Evolutionary conservation across 2,329 filamentous ascomycete species (phyloP), one percentile per base, ranked within the genome.

Genomic region (Aspergillus felis): DNA sequence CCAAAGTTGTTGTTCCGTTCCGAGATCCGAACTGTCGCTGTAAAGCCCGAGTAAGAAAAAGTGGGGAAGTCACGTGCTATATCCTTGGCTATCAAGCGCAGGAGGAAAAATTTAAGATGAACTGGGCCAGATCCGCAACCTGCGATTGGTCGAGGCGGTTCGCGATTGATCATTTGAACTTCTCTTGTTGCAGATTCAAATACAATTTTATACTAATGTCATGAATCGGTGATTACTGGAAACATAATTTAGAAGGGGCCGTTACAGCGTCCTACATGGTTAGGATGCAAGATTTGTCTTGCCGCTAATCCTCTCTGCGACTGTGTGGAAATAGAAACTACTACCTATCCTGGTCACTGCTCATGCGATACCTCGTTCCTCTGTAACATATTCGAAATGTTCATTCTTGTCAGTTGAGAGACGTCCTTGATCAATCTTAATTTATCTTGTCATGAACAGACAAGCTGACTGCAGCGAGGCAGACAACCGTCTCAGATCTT

Each of bases 401-500:
- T 82, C 64, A 80, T 82, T 56, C 74, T 82, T 55, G 79, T 81
- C 65, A 66, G 78, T 73, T 17, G 51, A 44, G 12, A 55, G 54
- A 50, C 12, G 60, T 59, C 46, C 67, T 70, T 44, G 68, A 64
- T 42, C 14, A 17, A 38, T 68, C 46, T 14, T 14, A 9, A 24
- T 49, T 10, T 41, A 8, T 25, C 7, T 35, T 50, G 6, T 29
- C 49, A 20, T 27, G n/a, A 3, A 27, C 42, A 32, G 9, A 32
- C 6, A 47, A n/a, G 41, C 62, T 63, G 50, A 63, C 58, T 58
- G 47, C 58, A 53, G 12, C 50, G 24, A 41, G 22, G 24, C 61
- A 96, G 94, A 94, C 92, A 47, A 96, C 94, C 65, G 87, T 99
- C 67, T 88, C 92, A 66, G 94, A 99, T 79, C 83, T 99, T 66